Percentiles rank a stretch among this genome's conserved stretches.
These are phyloP conservation scores for Sphaceloma murrayae DNA, from an alignment of 2,329 filamentous ascomycete species.

Conservation along the genomic window DNA sequence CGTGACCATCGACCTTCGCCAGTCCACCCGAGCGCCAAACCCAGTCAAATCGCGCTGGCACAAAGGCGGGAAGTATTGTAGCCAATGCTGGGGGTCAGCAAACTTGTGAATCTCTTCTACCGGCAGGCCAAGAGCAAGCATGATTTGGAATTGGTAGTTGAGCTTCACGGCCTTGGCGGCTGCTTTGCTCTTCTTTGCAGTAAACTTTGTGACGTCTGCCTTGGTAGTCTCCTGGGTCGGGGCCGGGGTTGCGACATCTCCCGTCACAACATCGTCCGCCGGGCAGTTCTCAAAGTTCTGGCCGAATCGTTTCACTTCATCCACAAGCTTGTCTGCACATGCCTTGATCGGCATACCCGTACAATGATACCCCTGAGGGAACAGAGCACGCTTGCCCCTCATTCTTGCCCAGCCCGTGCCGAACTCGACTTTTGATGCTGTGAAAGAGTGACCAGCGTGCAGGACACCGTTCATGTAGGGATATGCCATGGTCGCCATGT, in stretches of 20 bases:
- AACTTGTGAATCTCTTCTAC: slow-evolving; percentile 86
- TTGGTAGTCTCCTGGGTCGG: slow-evolving; percentile 56
- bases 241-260: slow-evolving; percentile 45
- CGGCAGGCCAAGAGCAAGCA: slow-evolving; percentile 82
- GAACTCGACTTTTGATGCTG: slow-evolving; percentile 88
- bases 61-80: slow-evolving; percentile 80
- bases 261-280: slow-evolving; percentile 43
- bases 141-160: slow-evolving; percentile 95
- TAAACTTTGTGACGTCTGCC: slow-evolving; percentile 84
- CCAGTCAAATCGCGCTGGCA: slow-evolving; percentile 70
- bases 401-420: slow-evolving; percentile 76
- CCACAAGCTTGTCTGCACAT: slow-evolving; percentile 85
- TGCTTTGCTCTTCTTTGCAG: slow-evolving; percentile 85
- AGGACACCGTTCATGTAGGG: slow-evolving; percentile 75
- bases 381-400: slow-evolving; percentile 78
- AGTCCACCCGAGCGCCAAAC: slow-evolving; percentile 82
- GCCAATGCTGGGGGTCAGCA: slow-evolving; percentile 83
- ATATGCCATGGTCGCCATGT: slow-evolving; percentile 72
- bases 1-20: slow-evolving; percentile 85
- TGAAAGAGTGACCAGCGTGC: slow-evolving; percentile 89
- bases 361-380: slow-evolving; percentile 90
- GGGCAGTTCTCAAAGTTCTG: slow-evolving; percentile 71
- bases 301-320: slow-evolving; percentile 84
- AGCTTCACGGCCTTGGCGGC: slow-evolving; percentile 81
- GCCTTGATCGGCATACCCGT: slow-evolving; percentile 98